Evolutionary conservation across 768 basidiomycete genomes (phyloP).

Genomic region (Kwoniella newhampshirensis): DNA sequence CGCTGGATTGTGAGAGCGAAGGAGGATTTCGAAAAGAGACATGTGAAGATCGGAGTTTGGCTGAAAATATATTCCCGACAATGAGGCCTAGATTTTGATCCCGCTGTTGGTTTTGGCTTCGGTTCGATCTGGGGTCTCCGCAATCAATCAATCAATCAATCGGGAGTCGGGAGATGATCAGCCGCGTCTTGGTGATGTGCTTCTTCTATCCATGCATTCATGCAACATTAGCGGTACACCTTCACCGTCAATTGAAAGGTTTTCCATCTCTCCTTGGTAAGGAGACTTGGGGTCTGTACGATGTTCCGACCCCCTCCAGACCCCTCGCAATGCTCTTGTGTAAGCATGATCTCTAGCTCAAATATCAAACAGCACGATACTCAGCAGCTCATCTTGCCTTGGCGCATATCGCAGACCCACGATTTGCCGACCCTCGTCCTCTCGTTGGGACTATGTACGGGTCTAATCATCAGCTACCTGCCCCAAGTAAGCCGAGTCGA

Average conservation of each 20-base stretch:
- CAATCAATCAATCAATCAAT: too few species aligned
- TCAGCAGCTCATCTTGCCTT: too few species aligned
- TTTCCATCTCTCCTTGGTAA: too few species aligned
- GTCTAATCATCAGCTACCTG: conserved; percentile 76
- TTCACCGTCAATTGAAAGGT: too few species aligned
- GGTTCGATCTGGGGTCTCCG: too few species aligned
- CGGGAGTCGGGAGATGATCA: too few species aligned
- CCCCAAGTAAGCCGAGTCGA: conserved; percentile 66
- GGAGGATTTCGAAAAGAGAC: background rate
- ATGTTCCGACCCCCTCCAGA: conserved; percentile 7
- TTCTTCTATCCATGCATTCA: too few species aligned
- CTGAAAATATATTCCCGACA: conserved; percentile 2
- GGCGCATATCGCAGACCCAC: conserved; percentile 61
- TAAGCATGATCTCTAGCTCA: too few species aligned
- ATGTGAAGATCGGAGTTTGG: conserved; percentile 16
- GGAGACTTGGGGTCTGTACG: background rate
- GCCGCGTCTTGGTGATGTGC: too few species aligned
- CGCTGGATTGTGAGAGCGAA: too few species aligned
- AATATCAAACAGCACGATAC: too few species aligned
- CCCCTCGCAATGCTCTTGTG: conserved; percentile 9
- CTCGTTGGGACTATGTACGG: conserved; percentile 65
- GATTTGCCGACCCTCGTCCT: conserved; percentile 71
- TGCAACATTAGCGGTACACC: too few species aligned
- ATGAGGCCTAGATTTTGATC: background rate
- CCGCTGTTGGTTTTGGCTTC: background rate